A percentile compares a stretch with the other conserved stretches of the same genome.
Evolutionary conservation across 257 asterid genomes (phyloP).

Genomic region (Hygrophila difformis): DNA sequence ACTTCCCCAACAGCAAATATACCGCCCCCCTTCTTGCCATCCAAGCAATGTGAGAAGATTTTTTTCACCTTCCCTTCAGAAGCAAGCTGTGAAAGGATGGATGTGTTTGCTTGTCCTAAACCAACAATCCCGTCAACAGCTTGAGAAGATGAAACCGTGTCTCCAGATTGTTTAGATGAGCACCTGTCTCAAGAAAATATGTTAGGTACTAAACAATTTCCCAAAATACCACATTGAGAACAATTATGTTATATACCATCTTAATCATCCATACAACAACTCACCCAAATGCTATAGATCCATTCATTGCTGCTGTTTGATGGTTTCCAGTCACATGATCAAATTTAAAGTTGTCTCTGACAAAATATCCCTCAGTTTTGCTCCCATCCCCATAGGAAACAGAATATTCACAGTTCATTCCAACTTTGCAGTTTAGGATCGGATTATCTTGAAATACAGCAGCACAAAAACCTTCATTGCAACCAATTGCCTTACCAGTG

Average conservation of each 20-base stretch:
- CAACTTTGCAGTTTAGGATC: conserved; percentile 55
- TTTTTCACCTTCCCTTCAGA: conserved; percentile 62
- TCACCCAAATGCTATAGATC: conserved; percentile 90
- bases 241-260: too few species aligned
- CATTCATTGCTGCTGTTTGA: conserved; percentile 60
- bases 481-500: conserved; percentile 48
- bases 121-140: conserved; percentile 97
- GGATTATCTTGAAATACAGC: conserved; percentile 33
- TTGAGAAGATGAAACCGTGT: conserved; percentile 69
- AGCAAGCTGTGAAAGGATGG: conserved; percentile 92
- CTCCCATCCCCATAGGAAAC: conserved; percentile 92
- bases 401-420: conserved; percentile 68
- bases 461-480: conserved; percentile 75
- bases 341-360: conserved; percentile 53
- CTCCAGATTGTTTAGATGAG: conserved; percentile 83
- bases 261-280: conserved; percentile 14
- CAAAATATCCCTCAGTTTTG: conserved; percentile 77
- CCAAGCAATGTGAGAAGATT: conserved; percentile 91
- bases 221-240: too few species aligned
- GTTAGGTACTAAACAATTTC: too few species aligned
- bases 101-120: conserved; percentile 92
- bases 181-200: conserved; percentile 44
- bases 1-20: conserved; percentile 93
- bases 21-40: conserved; percentile 80
- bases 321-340: conserved; percentile 77